phyloP scores from a whole-genome alignment of 495 filamentous ascomycete genomes.

The Neurospora sp. region DNA sequence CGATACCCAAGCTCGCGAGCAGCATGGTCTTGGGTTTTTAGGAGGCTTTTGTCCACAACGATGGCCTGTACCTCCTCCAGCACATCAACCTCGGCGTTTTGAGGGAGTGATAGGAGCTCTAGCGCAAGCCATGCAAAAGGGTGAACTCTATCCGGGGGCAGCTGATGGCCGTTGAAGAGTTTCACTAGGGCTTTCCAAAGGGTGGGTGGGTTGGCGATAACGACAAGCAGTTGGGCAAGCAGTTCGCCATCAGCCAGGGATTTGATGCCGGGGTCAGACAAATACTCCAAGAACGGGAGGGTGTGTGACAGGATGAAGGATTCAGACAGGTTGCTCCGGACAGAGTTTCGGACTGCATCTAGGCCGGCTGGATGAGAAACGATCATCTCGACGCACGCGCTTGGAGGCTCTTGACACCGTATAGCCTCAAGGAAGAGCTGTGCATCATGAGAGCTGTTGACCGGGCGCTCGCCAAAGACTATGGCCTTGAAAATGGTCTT shows the following conservation, averaged over 20 bases:
- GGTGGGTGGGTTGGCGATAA: conserved; percentile 47
- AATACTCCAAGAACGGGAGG: conserved; percentile 24
- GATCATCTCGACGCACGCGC: conserved; percentile 45
- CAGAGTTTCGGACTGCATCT: conserved; percentile 33
- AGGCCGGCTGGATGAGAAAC: conserved; percentile 40
- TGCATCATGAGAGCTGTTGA: conserved; percentile 27
- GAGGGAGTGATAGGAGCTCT: conserved; percentile 43
- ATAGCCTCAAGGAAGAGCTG: conserved; percentile 54
- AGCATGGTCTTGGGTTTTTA: conserved; percentile 22
- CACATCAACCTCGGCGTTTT: conserved; percentile 18
- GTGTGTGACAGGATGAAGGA: conserved; percentile 42
- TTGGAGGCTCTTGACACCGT: conserved; percentile 35
- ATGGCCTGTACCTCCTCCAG: conserved; percentile 21
- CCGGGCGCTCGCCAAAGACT: conserved; percentile 15
- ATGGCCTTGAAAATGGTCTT: conserved; percentile 17
- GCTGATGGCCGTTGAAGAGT: conserved; percentile 24
- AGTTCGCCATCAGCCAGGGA: conserved; percentile 45
- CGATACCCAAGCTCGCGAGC: conserved; percentile 19
- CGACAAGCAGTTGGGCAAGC: conserved; percentile 41
- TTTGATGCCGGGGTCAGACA: conserved; percentile 39
- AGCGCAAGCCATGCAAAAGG: conserved; percentile 51
- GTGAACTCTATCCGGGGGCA: conserved; percentile 30
- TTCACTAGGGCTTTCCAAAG: conserved; percentile 51
- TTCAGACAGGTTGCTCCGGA: conserved; percentile 40
- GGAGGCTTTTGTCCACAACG: conserved; percentile 15